A percentile compares a stretch with the other conserved stretches of the same genome.
These are phyloP conservation scores for Lentinula detonsa DNA, from an alignment of 768 basidiomycete species.

Conservation along the genomic window DNA sequence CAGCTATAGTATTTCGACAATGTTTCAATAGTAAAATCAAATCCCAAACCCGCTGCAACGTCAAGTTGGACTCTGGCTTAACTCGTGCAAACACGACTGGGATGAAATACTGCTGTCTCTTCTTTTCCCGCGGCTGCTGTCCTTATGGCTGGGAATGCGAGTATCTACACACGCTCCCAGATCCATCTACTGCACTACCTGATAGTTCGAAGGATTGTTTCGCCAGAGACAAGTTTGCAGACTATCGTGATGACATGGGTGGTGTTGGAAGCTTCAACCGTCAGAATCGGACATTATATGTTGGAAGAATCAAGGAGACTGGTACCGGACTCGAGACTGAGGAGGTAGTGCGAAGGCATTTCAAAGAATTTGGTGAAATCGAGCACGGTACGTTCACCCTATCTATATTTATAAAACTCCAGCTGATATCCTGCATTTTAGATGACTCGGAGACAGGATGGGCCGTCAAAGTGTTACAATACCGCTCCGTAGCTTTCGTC, in stretches of 20 bases:
- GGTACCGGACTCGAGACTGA: slow-evolving; percentile 87
- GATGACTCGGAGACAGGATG: slow-evolving; percentile 22
- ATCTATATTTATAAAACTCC: background rate
- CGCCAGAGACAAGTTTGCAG: slow-evolving; percentile 92
- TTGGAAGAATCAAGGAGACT: slow-evolving; percentile 91
- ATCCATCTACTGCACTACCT: slow-evolving; percentile 59
- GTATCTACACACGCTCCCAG: slow-evolving; percentile 87
- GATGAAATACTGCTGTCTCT: slow-evolving; percentile 90
- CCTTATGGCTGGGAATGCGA: slow-evolving; percentile 99
- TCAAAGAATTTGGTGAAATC: slow-evolving; percentile 93
- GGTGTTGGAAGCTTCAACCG: slow-evolving; percentile 96
- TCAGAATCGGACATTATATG: slow-evolving; percentile 91
- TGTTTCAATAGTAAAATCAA: slow-evolving; percentile 69
- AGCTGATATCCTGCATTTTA: background rate
- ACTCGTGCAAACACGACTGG: slow-evolving; percentile 94
- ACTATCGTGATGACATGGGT: slow-evolving; percentile 99
- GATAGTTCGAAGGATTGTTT: slow-evolving; percentile 97
- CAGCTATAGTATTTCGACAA: background rate
- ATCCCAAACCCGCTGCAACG: slow-evolving; percentile 86
- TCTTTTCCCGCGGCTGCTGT: slow-evolving; percentile 95
- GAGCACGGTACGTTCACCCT: slow-evolving; percentile 66
- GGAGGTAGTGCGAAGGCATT: slow-evolving; percentile 86
- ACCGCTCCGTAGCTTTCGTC: slow-evolving; percentile 95
- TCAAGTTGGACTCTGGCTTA: slow-evolving; percentile 85
- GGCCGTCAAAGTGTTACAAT: slow-evolving; percentile 84